Conservation (phyloP, 2,329 filamentous ascomycete species). For the Aspergillus transmontanensis region DNA sequence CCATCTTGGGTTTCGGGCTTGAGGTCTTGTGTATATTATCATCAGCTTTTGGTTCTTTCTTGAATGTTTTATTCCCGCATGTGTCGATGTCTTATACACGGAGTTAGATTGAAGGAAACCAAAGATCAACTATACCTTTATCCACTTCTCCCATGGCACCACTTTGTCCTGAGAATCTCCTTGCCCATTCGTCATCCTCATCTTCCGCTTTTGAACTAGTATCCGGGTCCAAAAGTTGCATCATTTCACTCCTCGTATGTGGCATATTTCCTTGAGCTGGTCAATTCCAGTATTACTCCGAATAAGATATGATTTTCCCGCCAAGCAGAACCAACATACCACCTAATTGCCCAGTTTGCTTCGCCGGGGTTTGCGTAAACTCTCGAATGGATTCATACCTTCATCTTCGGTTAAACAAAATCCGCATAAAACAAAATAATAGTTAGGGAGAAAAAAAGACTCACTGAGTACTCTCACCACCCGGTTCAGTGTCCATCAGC, state of each 20-base stretch:
- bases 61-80: slow-evolving; percentile 19
- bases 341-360: slow-evolving; percentile 60
- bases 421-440: too few relatives aligned
- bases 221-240: slow-evolving; percentile 6
- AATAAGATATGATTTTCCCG: not conserved
- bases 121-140: slow-evolving; percentile 39
- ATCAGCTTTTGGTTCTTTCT: slow-evolving; percentile 35
- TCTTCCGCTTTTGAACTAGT: not conserved
- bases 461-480: slow-evolving; percentile 63
- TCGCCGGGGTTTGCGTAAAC: slow-evolving; percentile 53
- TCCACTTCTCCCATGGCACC: slow-evolving; percentile 39
- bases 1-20: slow-evolving; percentile 37
- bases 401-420: not conserved
- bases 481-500: slow-evolving; percentile 61
- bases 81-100: slow-evolving; percentile 26
- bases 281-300: not conserved
- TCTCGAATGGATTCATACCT: slow-evolving; percentile 62
- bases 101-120: slow-evolving; percentile 31
- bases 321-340: slow-evolving; percentile 37
- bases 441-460: slow-evolving; percentile 11
- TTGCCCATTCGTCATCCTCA: slow-evolving; percentile 57
- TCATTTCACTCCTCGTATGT: slow-evolving; percentile 39
- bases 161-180: slow-evolving; percentile 56
- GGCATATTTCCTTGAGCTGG: slow-evolving; percentile 25
- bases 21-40: slow-evolving; percentile 45